These are phyloP conservation scores for Hymenoscyphus repandus DNA, from an alignment of 2,329 filamentous ascomycete species.

Conservation along the genomic window DNA sequence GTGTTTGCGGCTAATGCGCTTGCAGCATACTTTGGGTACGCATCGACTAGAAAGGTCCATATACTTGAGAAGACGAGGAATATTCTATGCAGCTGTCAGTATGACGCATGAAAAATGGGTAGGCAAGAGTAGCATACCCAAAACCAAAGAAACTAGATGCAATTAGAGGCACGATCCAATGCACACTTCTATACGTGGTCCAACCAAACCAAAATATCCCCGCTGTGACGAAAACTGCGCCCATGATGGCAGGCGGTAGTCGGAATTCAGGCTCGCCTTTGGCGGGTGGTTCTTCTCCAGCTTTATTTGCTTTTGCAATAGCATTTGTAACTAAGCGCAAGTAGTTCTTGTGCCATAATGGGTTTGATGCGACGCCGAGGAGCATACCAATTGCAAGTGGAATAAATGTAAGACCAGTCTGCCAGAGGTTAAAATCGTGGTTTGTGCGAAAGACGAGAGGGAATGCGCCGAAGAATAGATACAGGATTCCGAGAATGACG, in stretches of 20 bases:
- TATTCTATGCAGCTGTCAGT: constrained; percentile 6
- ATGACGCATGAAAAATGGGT: neutral
- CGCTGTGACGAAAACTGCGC: constrained; percentile 71
- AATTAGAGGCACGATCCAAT: constrained; percentile 73
- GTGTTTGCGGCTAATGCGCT: constrained; percentile 76
- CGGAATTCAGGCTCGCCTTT: constrained; percentile 81
- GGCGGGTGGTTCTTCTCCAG: constrained; percentile 34
- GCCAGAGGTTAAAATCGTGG: constrained; percentile 65
- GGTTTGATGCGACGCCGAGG: constrained; percentile 54
- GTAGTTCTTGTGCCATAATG: constrained; percentile 61
- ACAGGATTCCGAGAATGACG: constrained; percentile 32
- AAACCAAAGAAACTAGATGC: constrained; percentile 65
- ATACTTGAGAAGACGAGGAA: constrained; percentile 73
- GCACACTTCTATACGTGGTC: constrained; percentile 69
- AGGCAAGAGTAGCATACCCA: constrained; percentile 48
- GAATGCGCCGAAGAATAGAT: constrained; percentile 35
- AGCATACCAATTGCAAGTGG: constrained; percentile 67
- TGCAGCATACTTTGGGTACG: constrained; percentile 67
- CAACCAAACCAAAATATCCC: constrained; percentile 88
- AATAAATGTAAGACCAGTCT: constrained; percentile 74
- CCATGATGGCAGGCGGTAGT: constrained; percentile 68
- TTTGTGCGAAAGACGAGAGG: constrained; percentile 44
- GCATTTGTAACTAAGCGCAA: constrained; percentile 45
- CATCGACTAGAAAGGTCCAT: constrained; percentile 74
- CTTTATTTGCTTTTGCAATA: constrained; percentile 9